Evolutionary conservation across 108 stramenopile genomes (phyloP).

Genomic region (Fragilariopsis cylindrus): DNA sequence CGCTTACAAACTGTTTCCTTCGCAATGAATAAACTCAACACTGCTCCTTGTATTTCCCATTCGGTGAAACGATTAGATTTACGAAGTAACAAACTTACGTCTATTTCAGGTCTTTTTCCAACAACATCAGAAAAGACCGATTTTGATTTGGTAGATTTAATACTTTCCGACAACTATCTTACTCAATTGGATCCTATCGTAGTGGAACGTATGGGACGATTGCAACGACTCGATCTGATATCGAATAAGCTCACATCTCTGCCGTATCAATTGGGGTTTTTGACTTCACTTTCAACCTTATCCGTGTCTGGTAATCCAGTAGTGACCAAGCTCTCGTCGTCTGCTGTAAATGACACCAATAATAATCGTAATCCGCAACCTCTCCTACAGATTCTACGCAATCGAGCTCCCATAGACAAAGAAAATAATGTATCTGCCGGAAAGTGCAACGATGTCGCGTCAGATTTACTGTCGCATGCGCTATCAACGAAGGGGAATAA

Average conservation of each 20-base stretch:
- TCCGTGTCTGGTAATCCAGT: conserved; percentile 28
- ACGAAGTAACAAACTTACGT: conserved; percentile 21
- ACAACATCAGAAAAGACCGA: not conserved
- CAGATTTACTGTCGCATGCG: not conserved
- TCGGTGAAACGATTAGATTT: conserved; percentile 23
- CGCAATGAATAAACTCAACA: conserved; percentile 18
- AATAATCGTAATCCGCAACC: conserved; percentile 6
- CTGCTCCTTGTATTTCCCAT: conserved; percentile 17
- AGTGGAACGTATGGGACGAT: not conserved
- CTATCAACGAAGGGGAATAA: not conserved
- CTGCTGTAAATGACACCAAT: conserved; percentile 12
- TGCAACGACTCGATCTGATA: conserved; percentile 29
- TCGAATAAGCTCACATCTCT: conserved; percentile 33
- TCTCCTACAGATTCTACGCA: conserved; percentile 18
- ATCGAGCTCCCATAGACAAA: conserved; percentile 25
- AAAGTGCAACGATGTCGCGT: not conserved
- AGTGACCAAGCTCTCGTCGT: conserved; percentile 3
- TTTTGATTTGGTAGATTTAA: conserved; percentile 18
- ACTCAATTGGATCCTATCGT: conserved; percentile 16
- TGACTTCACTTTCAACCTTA: conserved; percentile 9
- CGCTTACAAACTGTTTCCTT: conserved; percentile 20
- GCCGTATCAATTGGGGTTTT: conserved; percentile 33
- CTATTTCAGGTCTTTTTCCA: conserved; percentile 22
- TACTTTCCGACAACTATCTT: conserved; percentile 27
- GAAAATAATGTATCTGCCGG: not conserved